phyloP scores from a whole-genome alignment of 805 yeast genomes.

The Pichia paraexigua region DNA sequence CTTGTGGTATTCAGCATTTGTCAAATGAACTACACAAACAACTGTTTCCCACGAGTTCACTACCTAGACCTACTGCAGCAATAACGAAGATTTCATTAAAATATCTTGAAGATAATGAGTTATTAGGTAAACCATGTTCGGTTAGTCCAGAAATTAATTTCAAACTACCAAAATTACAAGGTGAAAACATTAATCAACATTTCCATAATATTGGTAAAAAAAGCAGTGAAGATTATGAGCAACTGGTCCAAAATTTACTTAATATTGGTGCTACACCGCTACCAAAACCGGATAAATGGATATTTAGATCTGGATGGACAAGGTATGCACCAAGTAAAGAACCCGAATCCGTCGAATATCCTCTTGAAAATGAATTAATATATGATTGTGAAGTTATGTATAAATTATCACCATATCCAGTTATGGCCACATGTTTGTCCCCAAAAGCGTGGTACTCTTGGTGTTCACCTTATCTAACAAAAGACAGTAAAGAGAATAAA shows the following conservation, averaged over 20 bases:
- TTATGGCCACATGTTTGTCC: conserved; percentile 75
- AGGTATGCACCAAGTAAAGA: conserved; percentile 49
- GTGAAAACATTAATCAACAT: conserved; percentile 73
- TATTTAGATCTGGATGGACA: conserved; percentile 68
- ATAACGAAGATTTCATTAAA: conserved; percentile 39
- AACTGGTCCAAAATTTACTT: conserved; percentile 40
- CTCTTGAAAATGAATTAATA: conserved; percentile 62
- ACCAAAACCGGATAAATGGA: conserved; percentile 46
- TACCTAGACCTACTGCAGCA: conserved; percentile 30
- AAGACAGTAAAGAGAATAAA: conserved; percentile 38
- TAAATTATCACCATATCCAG: conserved; percentile 64
- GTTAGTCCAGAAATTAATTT: conserved; percentile 51
- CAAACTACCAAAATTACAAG: conserved; percentile 65
- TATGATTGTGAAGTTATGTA: conserved; percentile 90
- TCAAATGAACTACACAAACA: conserved; percentile 43
- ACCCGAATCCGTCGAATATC: conserved; percentile 57
- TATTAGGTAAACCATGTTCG: conserved; percentile 70
- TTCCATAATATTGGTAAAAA: conserved; percentile 61
- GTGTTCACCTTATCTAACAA: conserved; percentile 80
- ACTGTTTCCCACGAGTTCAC: conserved; percentile 44
- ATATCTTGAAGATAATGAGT: conserved; percentile 52
- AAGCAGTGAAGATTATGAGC: conserved; percentile 52
- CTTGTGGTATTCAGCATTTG: conserved; percentile 52
- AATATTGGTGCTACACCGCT: conserved; percentile 26
- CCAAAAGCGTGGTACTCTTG: conserved; percentile 84